These are phyloP conservation scores for Venturia pyrina DNA, from an alignment of 2,329 filamentous ascomycete genomes.

Conservation along the genomic window DNA sequence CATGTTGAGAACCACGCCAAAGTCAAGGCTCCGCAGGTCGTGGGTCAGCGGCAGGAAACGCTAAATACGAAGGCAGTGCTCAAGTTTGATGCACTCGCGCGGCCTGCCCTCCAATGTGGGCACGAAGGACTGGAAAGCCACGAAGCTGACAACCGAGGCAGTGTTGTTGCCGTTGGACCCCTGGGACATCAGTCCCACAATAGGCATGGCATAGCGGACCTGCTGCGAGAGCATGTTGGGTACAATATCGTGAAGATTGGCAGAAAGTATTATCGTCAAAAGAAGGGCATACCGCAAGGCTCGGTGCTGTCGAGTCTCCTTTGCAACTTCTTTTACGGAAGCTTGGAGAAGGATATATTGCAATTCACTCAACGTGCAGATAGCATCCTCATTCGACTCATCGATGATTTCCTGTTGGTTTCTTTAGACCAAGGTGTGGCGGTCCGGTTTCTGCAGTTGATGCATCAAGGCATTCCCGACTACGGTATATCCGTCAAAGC, in stretches of 20 bases:
- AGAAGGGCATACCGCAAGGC: conserved; percentile 82
- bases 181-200: conserved; percentile 48
- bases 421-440: conserved; percentile 61
- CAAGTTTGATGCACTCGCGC: conserved; percentile 26
- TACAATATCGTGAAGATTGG: conserved; percentile 81
- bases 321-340: conserved; percentile 93
- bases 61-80: neutral
- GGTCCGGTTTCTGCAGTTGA: conserved; percentile 60
- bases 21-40: conserved; percentile 29
- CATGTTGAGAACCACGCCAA: conserved; percentile 65
- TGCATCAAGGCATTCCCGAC: conserved; percentile 67
- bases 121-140: neutral
- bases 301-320: conserved; percentile 78
- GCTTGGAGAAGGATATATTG: conserved; percentile 64
- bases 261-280: conserved; percentile 81
- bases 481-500: conserved; percentile 74
- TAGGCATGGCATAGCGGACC: conserved; percentile 51
- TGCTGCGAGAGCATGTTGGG: conserved; percentile 71
- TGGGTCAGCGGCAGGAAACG: neutral
- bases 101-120: conserved; percentile 14
- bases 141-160: conserved; percentile 20
- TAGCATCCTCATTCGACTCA: conserved; percentile 66
- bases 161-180: conserved; percentile 70
- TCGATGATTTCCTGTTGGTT: conserved; percentile 89
- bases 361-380: conserved; percentile 51